A percentile compares a stretch with the other conserved stretches of the same genome.
Evolutionary conservation across 2,329 filamentous ascomycete species (phyloP).

Genomic region (Hymenoscyphus fraxineus): DNA sequence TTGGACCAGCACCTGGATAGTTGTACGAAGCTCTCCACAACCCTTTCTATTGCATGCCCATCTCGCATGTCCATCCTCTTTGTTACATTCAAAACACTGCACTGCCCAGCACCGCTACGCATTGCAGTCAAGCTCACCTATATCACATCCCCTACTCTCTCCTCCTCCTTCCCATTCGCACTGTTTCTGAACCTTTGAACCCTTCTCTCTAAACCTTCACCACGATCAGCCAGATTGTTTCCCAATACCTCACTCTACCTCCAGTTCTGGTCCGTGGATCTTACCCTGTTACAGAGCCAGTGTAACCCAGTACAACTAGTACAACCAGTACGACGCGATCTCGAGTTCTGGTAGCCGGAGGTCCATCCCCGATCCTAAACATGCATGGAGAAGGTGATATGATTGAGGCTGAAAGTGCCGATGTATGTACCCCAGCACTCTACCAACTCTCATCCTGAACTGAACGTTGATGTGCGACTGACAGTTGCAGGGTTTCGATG

Average conservation of each 20-base stretch:
- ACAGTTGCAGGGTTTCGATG: slow-evolving; percentile 17
- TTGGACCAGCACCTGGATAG: neutral
- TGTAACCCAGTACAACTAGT: neutral
- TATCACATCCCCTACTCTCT: too few species aligned
- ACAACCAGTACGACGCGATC: neutral
- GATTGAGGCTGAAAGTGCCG: slow-evolving; percentile 12
- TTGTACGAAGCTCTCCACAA: neutral
- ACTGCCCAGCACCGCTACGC: neutral
- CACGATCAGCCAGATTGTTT: neutral
- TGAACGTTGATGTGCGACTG: neutral
- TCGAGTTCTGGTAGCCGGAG: neutral
- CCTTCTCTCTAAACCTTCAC: neutral
- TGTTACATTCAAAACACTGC: neutral
- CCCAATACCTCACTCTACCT: neutral
- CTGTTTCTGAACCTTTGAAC: neutral
- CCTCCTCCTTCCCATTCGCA: neutral
- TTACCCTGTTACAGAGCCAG: neutral
- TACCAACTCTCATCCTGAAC: neutral
- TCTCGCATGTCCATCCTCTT: neutral
- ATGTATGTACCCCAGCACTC: slow-evolving; percentile 5
- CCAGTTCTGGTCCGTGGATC: neutral
- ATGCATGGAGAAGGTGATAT: slow-evolving; percentile 10
- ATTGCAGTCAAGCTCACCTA: neutral
- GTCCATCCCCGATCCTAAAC: neutral
- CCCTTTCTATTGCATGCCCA: neutral